Evolutionary conservation across 1,284 basidiomycete species (phyloP).

Genomic region (Ustilago bromivora): DNA sequence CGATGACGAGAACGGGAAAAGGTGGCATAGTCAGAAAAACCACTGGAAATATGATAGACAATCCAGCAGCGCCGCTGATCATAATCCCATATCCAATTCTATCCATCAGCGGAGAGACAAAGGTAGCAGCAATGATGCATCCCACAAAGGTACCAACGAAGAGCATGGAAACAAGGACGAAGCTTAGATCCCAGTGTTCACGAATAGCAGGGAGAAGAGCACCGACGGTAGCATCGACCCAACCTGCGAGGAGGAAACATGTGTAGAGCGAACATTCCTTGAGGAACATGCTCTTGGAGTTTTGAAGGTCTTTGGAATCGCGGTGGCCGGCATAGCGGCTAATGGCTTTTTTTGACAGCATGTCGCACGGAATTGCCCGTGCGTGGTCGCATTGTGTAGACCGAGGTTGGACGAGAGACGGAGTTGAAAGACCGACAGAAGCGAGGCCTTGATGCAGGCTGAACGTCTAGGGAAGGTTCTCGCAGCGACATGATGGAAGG

Average conservation of each 20-base stretch:
- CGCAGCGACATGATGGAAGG: constrained; percentile 20
- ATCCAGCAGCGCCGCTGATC: constrained; percentile 32
- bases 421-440: constrained; percentile 15
- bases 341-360: constrained; percentile 31
- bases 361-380: constrained; percentile 12
- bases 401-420: constrained; percentile 4
- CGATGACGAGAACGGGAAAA: constrained; percentile 45
- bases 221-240: constrained; percentile 51
- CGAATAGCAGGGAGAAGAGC: constrained; percentile 53
- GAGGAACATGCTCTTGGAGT: constrained; percentile 33
- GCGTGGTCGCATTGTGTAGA: constrained; percentile 19
- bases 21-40: constrained; percentile 51
- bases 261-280: constrained; percentile 47
- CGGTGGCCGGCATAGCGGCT: constrained; percentile 3
- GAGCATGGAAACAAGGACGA: constrained; percentile 42
- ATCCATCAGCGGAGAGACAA: constrained; percentile 41
- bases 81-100: constrained; percentile 42
- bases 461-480: constrained; percentile 4
- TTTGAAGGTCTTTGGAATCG: neutral
- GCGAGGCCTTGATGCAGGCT: neutral
- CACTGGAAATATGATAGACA: constrained; percentile 29
- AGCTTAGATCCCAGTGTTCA: constrained; percentile 39
- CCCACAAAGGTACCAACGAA: constrained; percentile 56
- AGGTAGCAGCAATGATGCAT: constrained; percentile 43
- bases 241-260: constrained; percentile 46